Evolutionary conservation across 2,329 filamentous ascomycete species (phyloP).

Genomic region (Colletotrichum karsti): DNA sequence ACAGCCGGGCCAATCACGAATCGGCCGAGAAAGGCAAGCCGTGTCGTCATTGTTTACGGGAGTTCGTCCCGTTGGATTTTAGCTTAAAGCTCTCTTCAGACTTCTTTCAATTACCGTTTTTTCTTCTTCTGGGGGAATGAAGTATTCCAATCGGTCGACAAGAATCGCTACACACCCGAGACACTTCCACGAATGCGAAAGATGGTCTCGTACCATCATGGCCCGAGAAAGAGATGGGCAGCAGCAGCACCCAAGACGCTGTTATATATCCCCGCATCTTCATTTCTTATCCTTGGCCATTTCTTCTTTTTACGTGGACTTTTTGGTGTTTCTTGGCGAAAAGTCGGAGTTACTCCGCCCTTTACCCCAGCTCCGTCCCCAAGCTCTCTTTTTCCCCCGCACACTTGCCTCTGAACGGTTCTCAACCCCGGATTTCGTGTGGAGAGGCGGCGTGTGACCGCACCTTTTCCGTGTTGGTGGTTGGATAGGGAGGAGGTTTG

Average conservation of each 20-base stretch:
- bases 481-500: not conserved
- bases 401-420: not conserved
- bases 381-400: too few relatives aligned
- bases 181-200: too few relatives aligned
- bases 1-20: slow-evolving; percentile 12
- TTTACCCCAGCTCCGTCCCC: slow-evolving; percentile 10
- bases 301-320: not conserved
- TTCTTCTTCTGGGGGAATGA: not conserved
- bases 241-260: not conserved
- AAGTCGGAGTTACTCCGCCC: slow-evolving; percentile 17
- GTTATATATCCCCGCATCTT: not conserved
- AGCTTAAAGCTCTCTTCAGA: not conserved
- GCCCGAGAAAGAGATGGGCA: not conserved
- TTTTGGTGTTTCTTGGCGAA: not conserved
- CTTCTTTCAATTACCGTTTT: too few relatives aligned
- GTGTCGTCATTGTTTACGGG: not conserved
- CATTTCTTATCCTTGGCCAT: not conserved
- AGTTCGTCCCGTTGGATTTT: not conserved
- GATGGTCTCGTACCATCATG: not conserved
- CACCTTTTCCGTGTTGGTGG: slow-evolving; percentile 15
- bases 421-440: slow-evolving; percentile 10
- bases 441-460: not conserved
- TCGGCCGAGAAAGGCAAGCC: not conserved
- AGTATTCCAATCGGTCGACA: not conserved
- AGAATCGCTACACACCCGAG: too few relatives aligned